Conservation (phyloP, 2,329 filamentous ascomycete genomes). For the Clonostachys byssicola region DNA sequence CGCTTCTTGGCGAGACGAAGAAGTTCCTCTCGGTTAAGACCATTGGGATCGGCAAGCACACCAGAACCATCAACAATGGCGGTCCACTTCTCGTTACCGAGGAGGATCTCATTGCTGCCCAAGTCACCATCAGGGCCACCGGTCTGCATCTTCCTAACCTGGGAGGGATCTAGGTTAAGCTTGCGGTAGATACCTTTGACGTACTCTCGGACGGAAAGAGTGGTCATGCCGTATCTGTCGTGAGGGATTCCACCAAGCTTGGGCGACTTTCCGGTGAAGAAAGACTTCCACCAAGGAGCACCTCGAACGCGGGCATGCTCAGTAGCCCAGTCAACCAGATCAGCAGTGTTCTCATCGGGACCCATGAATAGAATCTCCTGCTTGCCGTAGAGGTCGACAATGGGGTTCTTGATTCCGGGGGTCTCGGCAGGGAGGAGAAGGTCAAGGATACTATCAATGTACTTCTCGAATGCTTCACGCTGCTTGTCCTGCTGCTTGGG, state of each 20-base stretch:
- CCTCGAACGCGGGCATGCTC: slow-evolving; percentile 83
- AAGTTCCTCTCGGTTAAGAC: slow-evolving; percentile 80
- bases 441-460: slow-evolving; percentile 98
- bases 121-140: slow-evolving; percentile 95
- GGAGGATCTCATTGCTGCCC: slow-evolving; percentile 94
- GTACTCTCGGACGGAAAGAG: slow-evolving; percentile 91
- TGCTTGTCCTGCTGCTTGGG: slow-evolving; percentile 91
- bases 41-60: slow-evolving; percentile 89
- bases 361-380: slow-evolving; percentile 98
- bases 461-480: slow-evolving; percentile 94
- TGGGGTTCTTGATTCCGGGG: slow-evolving; percentile 97
- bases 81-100: slow-evolving; percentile 93
- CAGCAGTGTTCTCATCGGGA: slow-evolving; percentile 96
- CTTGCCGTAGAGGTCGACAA: slow-evolving; percentile 92
- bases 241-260: slow-evolving; percentile 95
- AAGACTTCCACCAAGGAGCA: slow-evolving; percentile 99
- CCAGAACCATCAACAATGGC: slow-evolving; percentile 95
- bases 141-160: slow-evolving; percentile 91
- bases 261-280: slow-evolving; percentile 98
- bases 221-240: slow-evolving; percentile 96
- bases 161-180: slow-evolving; percentile 79
- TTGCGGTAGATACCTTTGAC: slow-evolving; percentile 97
- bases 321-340: slow-evolving; percentile 98
- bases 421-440: slow-evolving; percentile 84
- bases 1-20: slow-evolving; percentile 79